Percentiles rank a stretch among this genome's conserved stretches.
phyloP scores from a whole-genome alignment of 345 rosid species.

The Eucalyptus caleyi region DNA sequence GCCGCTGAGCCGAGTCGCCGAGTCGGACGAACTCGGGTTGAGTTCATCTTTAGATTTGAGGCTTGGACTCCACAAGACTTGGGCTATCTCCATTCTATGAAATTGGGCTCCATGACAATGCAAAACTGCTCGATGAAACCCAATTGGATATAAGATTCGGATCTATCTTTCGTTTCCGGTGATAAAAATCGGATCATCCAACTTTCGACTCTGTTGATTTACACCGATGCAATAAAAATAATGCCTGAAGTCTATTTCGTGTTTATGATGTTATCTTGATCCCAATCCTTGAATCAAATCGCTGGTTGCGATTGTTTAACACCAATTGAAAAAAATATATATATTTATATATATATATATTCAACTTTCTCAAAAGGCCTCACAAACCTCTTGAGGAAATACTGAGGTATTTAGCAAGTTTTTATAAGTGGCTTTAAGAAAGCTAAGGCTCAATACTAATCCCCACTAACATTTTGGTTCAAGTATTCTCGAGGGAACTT shows the following conservation, averaged over 20 bases:
- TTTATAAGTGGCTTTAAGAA: no score
- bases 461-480: no score
- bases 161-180: neutral
- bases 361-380: no score
- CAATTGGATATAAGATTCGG: neutral
- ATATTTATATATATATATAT: accelerated
- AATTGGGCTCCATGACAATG: neutral
- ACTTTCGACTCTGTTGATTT: neutral
- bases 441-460: no score
- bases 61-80: neutral
- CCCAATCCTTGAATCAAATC: neutral
- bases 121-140: neutral
- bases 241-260: neutral
- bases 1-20: neutral
- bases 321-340: neutral
- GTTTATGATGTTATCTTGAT: neutral
- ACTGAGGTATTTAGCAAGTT: no score
- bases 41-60: neutral
- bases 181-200: neutral
- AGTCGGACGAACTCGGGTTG: neutral
- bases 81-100: neutral
- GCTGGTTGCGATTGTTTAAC: neutral
- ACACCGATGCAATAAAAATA: neutral
- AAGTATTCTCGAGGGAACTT: no score
- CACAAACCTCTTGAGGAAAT: no score